Base-by-base conservation (phyloP, 176 grass and related monocot genomes). In the Triticum urartu region DNA sequence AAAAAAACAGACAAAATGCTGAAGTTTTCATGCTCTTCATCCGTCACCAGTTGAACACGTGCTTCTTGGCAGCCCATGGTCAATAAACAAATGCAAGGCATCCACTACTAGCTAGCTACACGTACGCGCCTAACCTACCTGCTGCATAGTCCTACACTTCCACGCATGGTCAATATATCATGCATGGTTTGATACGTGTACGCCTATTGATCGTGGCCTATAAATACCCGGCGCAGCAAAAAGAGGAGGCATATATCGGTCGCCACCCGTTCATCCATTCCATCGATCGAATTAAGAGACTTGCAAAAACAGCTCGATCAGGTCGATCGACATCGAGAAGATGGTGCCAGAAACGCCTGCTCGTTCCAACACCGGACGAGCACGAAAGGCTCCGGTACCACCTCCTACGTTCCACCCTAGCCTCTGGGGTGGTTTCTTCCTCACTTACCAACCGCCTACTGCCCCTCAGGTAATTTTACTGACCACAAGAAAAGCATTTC, bases 391-490 rank as follows among this genome's bases (percentile, higher is more conserved):
- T 40, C 6, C 72, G 15, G 7, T 59, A 21, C 45, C 72, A 17
- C 25, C 71, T 1, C 25, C 71, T 1, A 30, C 45, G 33, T 89
- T 89, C 24, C 87, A 89, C 59, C 68, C 76, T 10, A 80, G 77
- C 12, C 68, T 89, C 1, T 89, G 87, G 87, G 82, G 87, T 18
- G 68, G 75, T 85, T 89, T 89, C 77, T 89, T 89, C 60, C 59
- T 85, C 24, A 68, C 59, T 11, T 68, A 85, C 59, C 17, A 85
- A 43, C 81, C 43, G 0, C 75, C 82, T 5, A 74, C 76, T 25
- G 42, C 33, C 2, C 68, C 40, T 20, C 40, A 89, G 87, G 87
- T 89, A 87, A 13, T 54, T 54, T 54, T 5, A 18, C 50, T 54
- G 15, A 54, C 50, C 50, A 18, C 50, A 54, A 54, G 50, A 7